These are phyloP conservation scores for Rutidosis leptorrhynchoides DNA, from an alignment of 129 eudicot genomes.

Conservation along the genomic window DNA sequence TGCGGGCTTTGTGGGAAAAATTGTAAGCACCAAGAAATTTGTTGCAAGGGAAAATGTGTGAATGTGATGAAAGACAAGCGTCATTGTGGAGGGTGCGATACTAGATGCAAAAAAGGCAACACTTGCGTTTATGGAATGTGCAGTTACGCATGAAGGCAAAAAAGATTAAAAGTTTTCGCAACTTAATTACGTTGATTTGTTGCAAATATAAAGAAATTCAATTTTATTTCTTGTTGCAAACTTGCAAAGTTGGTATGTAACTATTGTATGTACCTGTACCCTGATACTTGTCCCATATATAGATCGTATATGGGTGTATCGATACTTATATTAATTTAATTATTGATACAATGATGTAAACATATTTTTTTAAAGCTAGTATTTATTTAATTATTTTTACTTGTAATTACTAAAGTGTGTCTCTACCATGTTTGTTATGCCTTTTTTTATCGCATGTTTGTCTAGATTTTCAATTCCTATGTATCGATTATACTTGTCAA, in stretches of 20 bases:
- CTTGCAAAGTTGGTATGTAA: slow-evolving; percentile 15
- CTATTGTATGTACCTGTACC: neutral
- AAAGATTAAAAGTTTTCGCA: neutral
- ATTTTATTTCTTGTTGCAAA: slow-evolving; percentile 4
- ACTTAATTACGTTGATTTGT: neutral
- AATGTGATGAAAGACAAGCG: slow-evolving; percentile 36
- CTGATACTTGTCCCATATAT: neutral
- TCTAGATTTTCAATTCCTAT: no score
- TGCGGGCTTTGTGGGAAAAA: slow-evolving; percentile 57
- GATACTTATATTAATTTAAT: no score
- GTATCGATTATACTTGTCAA: no score
- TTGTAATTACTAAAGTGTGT: no score
- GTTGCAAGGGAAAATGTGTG: slow-evolving; percentile 64
- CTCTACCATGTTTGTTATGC: no score
- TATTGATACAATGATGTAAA: no score
- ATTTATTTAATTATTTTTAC: neutral
- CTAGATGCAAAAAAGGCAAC: slow-evolving; percentile 46
- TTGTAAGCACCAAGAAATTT: slow-evolving; percentile 49
- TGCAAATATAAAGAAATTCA: slow-evolving; percentile 17
- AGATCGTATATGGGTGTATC: neutral
- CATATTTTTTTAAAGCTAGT: no score
- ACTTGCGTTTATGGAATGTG: slow-evolving; percentile 54
- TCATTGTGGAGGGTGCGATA: slow-evolving; percentile 61
- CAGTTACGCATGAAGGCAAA: slow-evolving; percentile 44
- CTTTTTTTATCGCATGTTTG: no score